Percentiles rank a stretch among this genome's conserved stretches.
Conservation (phyloP, 2,329 filamentous ascomycete species). For the Knoxdaviesia capensis region DNA sequence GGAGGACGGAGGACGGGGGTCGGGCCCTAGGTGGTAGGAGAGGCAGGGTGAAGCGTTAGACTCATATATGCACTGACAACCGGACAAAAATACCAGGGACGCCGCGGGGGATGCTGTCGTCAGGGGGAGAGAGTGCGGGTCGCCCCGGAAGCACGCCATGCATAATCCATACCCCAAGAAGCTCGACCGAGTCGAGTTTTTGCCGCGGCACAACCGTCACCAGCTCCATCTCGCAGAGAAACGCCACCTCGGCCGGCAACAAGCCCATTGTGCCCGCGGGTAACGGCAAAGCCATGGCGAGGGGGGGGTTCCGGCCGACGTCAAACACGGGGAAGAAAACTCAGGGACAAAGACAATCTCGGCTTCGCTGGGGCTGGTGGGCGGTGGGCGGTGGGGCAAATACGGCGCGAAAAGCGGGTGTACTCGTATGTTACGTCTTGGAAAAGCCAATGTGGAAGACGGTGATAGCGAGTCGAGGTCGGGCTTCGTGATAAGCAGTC, state of each 20-base stretch:
- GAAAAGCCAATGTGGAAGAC: too few species aligned
- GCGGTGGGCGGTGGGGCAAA: too few species aligned
- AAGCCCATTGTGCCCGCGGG: conserved; percentile 25
- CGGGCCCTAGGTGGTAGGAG: conserved; percentile 38
- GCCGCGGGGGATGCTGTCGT: conserved; percentile 1
- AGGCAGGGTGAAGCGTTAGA: neutral
- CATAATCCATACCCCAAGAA: conserved; percentile 54
- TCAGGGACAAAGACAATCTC: too few species aligned
- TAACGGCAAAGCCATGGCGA: conserved; percentile 27
- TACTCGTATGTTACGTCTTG: too few species aligned
- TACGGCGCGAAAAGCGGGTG: too few species aligned
- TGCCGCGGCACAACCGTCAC: conserved; percentile 86
- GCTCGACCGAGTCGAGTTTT: conserved; percentile 63
- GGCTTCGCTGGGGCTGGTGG: too few species aligned
- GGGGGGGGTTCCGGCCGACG: too few species aligned
- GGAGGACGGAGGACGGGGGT: conserved; percentile 64
- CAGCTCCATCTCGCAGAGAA: conserved; percentile 93
- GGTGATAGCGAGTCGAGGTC: too few species aligned
- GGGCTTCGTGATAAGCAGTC: too few species aligned
- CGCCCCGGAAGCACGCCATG: conserved; percentile 2
- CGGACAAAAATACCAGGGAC: conserved; percentile 3
- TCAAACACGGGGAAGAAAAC: too few species aligned
- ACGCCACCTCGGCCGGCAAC: conserved; percentile 74
- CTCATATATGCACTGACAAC: neutral
- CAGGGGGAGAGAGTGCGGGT: too few species aligned